Base-by-base conservation (phyloP, 768 basidiomycete genomes). In the Suillus placidus region DNA sequence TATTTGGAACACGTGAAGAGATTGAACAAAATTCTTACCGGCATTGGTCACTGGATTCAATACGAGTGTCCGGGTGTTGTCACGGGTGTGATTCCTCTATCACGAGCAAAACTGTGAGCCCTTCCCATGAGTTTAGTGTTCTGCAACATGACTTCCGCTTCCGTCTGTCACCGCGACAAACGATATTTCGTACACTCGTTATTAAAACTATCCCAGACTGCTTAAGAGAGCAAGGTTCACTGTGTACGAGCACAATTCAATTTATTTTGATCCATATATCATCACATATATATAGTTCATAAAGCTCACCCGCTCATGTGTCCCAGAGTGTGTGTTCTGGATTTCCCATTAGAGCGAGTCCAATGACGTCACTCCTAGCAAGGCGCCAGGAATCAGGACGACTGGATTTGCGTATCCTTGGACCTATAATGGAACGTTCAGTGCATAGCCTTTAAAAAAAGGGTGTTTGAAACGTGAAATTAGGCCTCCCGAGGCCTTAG, bases 61-160 rank as follows among this genome's bases (percentile, higher is more conserved):
- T 64, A 52, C 64, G 40, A 47, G 45, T 52, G 26, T 63, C 47
- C 16, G 37, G 51, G 68, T 63, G 54, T 65, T 20, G 30, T 34
- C 45, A 18, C 18, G 49, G 14, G 43, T 45, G 42, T 32, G 20
- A 62, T 62, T 54, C 64, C 67, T 26, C 20, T 47, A 37, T 5
- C 30, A 23, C 7, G 35, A 60, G 20, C 9, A n/a, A 60, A 38
- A 14, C 35, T 30, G 13, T 42, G 51, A 32, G 47, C 13, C 23
- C 8, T 43, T 9, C 18, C 43, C 2, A n/a, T 12, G 26, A 51
- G 13, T 26, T 26, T 26, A 51, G 26, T 16, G 49, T 16, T 51
- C 6, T 26, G 13, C 49, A 26, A 26, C 23, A 14, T 16, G 23
- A 42, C 16, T 13, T 26, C 12, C 7, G 20, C n/a, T n/a, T n/a